Base-by-base conservation (phyloP, 2,329 filamentous ascomycete species). In the Colletotrichum brevisporum region DNA sequence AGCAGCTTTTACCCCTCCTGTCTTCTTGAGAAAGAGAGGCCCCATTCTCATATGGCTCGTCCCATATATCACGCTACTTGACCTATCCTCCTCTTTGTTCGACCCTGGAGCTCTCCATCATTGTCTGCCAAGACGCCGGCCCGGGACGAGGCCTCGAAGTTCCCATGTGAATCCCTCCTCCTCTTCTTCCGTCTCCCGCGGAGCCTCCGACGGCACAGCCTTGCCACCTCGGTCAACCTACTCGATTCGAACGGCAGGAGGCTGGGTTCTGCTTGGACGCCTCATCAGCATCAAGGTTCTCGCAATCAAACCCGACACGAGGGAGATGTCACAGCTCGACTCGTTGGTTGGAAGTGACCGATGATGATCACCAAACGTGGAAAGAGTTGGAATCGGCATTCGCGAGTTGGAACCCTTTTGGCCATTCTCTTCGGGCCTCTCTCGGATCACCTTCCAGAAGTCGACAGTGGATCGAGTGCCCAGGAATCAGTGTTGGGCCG, bases 1-100 rank as follows among this genome's bases (percentile, higher is more conserved):
- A 48, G 26, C 39, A 53, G 6, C 55, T 45, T 59, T 65, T 53
- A 6, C 48, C 55, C 10, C 26, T 53, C 13, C 39, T n/a, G 54
- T 36, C 26, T 51, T 31, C 27, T 8, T 9, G 27, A 10, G 27
- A 9, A 9, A 31, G 27, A 9, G 27, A 31, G 27, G 27, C 2
- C 1, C 27, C 9, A 31, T 9, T 31, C 8, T 31, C 5, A 2
- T 31, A 31, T 31, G 27, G 18, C 48, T 27, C 24, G 21, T 51
- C 15, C 48, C 48, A 51, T 51, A 48, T n/a, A 48, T 48, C 45
- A 48, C 6, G 45, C 45, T 48, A 48, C 27, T 31, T 31, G 27
- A 6, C 45, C 45, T 2, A 18, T 48, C 16, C 43, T 10, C 39
- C 8, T 18, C n/a, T 47, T 8, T 15, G 27, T n/a, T 12, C 5